Evolutionary conservation across 768 basidiomycete genomes (phyloP).

Genomic region (Chalciporus pseudorubinellus): DNA sequence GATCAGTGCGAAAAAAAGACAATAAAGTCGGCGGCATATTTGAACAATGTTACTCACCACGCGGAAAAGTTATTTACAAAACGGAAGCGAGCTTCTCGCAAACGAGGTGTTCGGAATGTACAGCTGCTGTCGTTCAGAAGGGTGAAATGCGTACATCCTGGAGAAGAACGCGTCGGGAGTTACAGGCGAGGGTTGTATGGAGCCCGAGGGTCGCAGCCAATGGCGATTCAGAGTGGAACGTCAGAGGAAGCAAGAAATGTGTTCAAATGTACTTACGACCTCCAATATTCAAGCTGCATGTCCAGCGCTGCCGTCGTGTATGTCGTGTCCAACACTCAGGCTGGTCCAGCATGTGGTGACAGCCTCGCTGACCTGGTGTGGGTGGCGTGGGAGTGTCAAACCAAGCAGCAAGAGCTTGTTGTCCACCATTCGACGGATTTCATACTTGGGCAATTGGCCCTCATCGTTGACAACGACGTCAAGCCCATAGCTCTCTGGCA

Average conservation of each 20-base stretch:
- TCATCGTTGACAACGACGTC: conserved; percentile 12
- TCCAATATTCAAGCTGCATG: not conserved
- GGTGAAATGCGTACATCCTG: not conserved
- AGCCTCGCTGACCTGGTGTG: not conserved
- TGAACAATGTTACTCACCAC: not conserved
- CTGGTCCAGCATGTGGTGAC: too few species aligned
- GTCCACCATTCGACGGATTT: conserved; percentile 16
- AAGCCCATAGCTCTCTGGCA: conserved; percentile 2
- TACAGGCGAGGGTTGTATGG: not conserved
- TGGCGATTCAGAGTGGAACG: not conserved
- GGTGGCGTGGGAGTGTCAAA: conserved; percentile 32
- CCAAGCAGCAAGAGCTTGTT: too few species aligned
- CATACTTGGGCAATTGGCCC: conserved; percentile 15
- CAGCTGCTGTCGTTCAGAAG: not conserved
- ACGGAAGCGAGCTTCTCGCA: not conserved
- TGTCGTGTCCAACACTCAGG: not conserved
- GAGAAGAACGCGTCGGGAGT: not conserved
- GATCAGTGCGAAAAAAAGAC: conserved; percentile 11
- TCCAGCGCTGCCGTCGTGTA: not conserved
- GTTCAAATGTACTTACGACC: too few species aligned
- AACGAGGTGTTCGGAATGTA: not conserved
- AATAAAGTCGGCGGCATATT: not conserved
- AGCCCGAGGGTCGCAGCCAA: not conserved
- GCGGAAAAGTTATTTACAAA: not conserved
- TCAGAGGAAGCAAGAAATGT: not conserved